phyloP scores from a whole-genome alignment of 345 rosid genomes.

The Trapa incisa region DNA sequence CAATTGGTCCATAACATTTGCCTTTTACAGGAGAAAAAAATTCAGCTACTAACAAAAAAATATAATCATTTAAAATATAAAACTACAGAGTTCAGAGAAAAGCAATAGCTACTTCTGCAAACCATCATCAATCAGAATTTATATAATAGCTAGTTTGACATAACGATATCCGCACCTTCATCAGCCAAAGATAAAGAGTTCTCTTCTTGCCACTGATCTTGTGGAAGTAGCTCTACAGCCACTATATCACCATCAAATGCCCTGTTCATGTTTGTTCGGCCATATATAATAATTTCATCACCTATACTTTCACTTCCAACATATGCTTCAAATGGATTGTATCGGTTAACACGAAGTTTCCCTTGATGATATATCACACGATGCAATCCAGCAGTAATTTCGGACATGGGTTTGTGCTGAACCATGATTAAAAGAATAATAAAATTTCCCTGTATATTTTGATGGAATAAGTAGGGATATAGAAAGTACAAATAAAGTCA shows the following conservation, averaged over 20 bases:
- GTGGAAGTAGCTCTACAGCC: conserved; percentile 81
- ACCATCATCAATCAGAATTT: background rate
- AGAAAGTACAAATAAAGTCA: background rate
- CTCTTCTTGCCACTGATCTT: conserved; percentile 84
- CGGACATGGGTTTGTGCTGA: conserved; percentile 98
- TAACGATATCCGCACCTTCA: conserved; percentile 41
- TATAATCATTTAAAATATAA: background rate
- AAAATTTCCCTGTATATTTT: no score
- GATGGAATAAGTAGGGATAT: background rate
- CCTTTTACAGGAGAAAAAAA: background rate
- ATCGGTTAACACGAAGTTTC: conserved; percentile 88
- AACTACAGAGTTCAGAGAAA: background rate
- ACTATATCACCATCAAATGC: conserved; percentile 95
- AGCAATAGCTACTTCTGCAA: background rate
- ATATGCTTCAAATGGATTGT: conserved; percentile 94
- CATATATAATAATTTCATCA: conserved; percentile 82
- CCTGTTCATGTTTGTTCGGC: conserved; percentile 90
- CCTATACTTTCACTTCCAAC: conserved; percentile 99
- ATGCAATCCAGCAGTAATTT: conserved; percentile 81
- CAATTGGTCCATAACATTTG: background rate
- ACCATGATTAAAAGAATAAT: conserved; percentile 12
- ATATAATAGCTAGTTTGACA: background rate
- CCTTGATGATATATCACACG: conserved; percentile 96
- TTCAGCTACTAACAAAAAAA: background rate
- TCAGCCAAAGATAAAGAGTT: conserved; percentile 60